These are phyloP conservation scores for Coniochaeta sp. DNA, from an alignment of 2,329 filamentous ascomycete genomes.

Conservation along the genomic window DNA sequence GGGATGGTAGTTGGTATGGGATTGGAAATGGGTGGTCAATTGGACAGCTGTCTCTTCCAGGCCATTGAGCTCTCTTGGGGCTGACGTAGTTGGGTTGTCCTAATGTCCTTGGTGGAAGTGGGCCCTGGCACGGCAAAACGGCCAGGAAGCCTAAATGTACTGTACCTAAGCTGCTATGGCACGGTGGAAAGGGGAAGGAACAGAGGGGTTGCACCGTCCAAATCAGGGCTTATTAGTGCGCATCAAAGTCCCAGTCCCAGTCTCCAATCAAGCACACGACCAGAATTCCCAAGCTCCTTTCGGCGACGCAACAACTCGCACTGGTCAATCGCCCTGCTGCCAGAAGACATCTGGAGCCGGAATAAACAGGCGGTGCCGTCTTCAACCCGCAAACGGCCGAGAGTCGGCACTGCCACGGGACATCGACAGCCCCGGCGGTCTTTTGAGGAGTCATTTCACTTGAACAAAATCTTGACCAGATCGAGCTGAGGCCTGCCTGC, in stretches of 20 bases:
- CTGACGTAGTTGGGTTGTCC: conserved; percentile 2
- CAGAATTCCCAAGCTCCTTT: too few relatives aligned
- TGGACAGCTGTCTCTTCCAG: not conserved
- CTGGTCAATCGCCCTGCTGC: too few relatives aligned
- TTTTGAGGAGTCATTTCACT: not conserved
- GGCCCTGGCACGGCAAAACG: not conserved
- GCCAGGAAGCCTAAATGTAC: not conserved
- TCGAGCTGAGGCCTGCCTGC: not conserved
- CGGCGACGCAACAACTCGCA: not conserved
- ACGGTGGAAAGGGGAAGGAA: too few relatives aligned
- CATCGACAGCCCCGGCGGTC: not conserved
- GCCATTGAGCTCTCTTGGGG: not conserved
- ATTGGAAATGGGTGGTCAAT: not conserved
- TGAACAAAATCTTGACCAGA: not conserved
- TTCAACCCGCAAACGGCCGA: not conserved
- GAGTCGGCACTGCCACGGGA: not conserved
- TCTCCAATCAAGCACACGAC: too few relatives aligned
- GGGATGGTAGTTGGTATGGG: not conserved
- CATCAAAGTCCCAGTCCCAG: too few relatives aligned
- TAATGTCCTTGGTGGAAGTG: not conserved
- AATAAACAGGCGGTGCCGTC: too few relatives aligned
- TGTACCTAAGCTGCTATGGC: too few relatives aligned
- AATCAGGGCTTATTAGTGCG: too few relatives aligned
- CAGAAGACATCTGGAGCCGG: too few relatives aligned
- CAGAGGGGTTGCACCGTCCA: too few relatives aligned